Base-by-base conservation (phyloP, 805 yeast species). In the Candida alai region DNA sequence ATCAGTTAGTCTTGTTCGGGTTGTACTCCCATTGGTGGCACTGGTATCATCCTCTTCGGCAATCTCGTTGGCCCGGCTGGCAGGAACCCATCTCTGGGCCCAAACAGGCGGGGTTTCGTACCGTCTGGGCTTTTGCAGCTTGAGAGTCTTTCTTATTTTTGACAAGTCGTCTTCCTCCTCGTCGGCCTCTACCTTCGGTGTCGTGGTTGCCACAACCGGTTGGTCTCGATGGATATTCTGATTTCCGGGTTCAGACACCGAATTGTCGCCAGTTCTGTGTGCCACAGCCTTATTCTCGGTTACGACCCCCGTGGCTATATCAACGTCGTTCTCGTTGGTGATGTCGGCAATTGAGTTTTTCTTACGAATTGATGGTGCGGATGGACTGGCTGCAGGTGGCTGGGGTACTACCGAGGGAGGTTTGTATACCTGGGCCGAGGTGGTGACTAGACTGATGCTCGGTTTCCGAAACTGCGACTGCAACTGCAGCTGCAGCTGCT, bases 61-160 rank as follows among this genome's bases (percentile, higher is more conserved):
- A 7, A 17, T 7, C 6, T 28, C 21, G 23, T 29, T 23, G 19
- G 21, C 26, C 27, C 28, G 34, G 23, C 32, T 34, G 15, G 59
- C 52, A 1, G 81, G 80, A 30, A 69, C 59, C 79, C 83, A 85
- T 47, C 78, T 81, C 42, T 71, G 80, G 0, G 96, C 95, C 95
- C 95, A 88, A 4, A 77, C 67, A 4, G 96, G 96, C 3, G 84
- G 84, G 29, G 60, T 65, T 10, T 58, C 57, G 54, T 83, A 83
- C 45, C 84, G 61, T 36, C 58, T 72, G 2, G 93, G 89, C 56
- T 80, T 79, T 3, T 45, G 37, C 6, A 48, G 40, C 13, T 40
- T 35, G 20, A 48, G 44, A 33, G 54, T 44, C 37, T 46, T 43
- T 36, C 49, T 44, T 27, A 58, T 39, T 43, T 43, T 53, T 19